Evolutionary conservation across 371 early-diverging fungal species (phyloP).

Genomic region (Mortierella sp.): DNA sequence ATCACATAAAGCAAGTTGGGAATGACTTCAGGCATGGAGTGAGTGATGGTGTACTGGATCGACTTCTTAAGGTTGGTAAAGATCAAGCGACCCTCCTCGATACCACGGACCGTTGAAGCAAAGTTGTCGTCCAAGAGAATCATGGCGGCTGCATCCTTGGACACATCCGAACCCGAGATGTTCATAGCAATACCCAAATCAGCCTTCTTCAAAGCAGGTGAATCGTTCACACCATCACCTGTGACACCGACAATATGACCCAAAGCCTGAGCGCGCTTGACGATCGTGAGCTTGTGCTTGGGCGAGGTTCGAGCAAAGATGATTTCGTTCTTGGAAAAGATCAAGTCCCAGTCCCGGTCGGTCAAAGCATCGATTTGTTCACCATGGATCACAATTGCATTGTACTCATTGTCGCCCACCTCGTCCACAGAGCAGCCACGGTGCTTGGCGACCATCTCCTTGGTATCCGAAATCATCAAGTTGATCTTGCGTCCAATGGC

Average conservation of each 20-base stretch:
- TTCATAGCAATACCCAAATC: constrained; percentile 99
- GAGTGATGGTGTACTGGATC: constrained; percentile 91
- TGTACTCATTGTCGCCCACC: constrained; percentile 81
- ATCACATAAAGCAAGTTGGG: constrained; percentile 86
- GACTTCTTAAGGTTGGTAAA: constrained; percentile 96
- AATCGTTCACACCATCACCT: constrained; percentile 95
- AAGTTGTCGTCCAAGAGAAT: constrained; percentile 97
- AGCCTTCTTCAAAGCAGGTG: constrained; percentile 95
- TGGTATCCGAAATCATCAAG: constrained; percentile 89
- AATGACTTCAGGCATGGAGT: constrained; percentile 87
- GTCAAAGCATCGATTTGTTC: constrained; percentile 83
- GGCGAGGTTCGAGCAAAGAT: constrained; percentile 95
- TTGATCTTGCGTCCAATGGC: constrained; percentile 92
- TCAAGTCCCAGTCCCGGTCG: constrained; percentile 89
- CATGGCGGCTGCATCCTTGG: constrained; percentile 98
- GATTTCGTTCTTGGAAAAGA: constrained; percentile 87
- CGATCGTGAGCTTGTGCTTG: constrained; percentile 90
- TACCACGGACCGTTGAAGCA: constrained; percentile 87
- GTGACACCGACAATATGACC: constrained; percentile 95
- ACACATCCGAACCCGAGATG: constrained; percentile 92
- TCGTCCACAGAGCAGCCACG: constrained; percentile 66
- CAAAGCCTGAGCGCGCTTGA: constrained; percentile 79
- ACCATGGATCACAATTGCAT: constrained; percentile 94
- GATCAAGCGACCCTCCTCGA: constrained; percentile 94
- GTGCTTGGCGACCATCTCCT: constrained; percentile 75